Conservation (phyloP, 2,329 filamentous ascomycete species). For the Pseudogymnoascus sp. region DNA sequence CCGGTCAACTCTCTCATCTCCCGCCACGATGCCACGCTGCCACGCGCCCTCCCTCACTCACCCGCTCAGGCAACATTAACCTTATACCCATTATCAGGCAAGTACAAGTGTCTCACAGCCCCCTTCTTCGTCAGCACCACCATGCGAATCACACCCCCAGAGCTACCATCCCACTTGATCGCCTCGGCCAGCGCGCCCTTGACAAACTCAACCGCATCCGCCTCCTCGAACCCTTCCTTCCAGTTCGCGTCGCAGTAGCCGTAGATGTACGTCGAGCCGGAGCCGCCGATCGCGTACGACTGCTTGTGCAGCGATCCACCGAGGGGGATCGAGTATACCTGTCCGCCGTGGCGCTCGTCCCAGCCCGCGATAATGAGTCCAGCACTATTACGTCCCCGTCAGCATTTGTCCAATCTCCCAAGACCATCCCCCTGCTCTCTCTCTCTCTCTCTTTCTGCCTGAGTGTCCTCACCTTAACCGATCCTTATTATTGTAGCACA, state of each 20-base stretch:
- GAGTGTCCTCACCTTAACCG: slow-evolving; percentile 64
- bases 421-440: not conserved
- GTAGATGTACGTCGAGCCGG: slow-evolving; percentile 98
- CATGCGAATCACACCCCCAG: slow-evolving; percentile 95
- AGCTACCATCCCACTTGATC: slow-evolving; percentile 99
- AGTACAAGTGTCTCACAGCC: slow-evolving; percentile 86
- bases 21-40: not conserved
- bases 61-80: slow-evolving; percentile 6
- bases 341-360: slow-evolving; percentile 88
- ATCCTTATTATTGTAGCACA: slow-evolving; percentile 98
- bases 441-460: not conserved
- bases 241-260: slow-evolving; percentile 97
- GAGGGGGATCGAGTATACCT: slow-evolving; percentile 95
- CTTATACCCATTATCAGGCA: slow-evolving; percentile 81
- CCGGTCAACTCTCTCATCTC: not conserved
- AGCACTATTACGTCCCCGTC: slow-evolving; percentile 49
- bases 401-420: slow-evolving; percentile 14
- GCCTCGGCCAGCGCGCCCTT: slow-evolving; percentile 86
- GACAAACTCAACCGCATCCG: slow-evolving; percentile 85
- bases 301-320: slow-evolving; percentile 98
- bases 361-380: slow-evolving; percentile 98
- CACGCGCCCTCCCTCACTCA: not conserved
- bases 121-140: slow-evolving; percentile 88
- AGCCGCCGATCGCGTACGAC: slow-evolving; percentile 89
- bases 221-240: slow-evolving; percentile 89